phyloP scores from a whole-genome alignment of 352 stramenopile species.

The Pythium plurisporium region DNA sequence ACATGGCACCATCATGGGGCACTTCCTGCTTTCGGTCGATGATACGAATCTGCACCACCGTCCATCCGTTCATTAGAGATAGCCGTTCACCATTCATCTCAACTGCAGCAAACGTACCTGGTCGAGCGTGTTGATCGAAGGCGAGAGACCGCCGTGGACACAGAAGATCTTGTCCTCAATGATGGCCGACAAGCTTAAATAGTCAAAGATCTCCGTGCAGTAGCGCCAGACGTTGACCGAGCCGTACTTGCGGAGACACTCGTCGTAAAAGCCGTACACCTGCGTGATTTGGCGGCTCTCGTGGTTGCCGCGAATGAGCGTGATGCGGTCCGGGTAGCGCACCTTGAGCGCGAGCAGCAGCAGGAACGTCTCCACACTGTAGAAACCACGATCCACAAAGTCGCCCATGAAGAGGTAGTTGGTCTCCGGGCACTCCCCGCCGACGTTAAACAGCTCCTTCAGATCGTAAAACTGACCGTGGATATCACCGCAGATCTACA shows the following conservation, averaged over 20 bases:
- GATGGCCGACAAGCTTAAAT: conserved; percentile 93
- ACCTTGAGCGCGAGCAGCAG: conserved; percentile 94
- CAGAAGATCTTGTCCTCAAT: conserved; percentile 92
- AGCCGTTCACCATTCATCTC: no score
- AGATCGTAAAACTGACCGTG: conserved; percentile 68
- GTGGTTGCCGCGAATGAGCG: conserved; percentile 92
- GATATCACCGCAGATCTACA: conserved; percentile 87
- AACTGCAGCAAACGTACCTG: no score
- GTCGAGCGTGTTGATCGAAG: conserved; percentile 90
- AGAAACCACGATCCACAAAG: conserved; percentile 98
- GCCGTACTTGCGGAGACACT: conserved; percentile 99
- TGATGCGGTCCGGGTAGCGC: conserved; percentile 90
- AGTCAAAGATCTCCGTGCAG: conserved; percentile 93
- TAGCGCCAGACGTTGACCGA: conserved; percentile 66
- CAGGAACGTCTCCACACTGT: conserved; percentile 91
- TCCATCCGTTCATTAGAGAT: no score
- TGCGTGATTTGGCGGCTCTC: conserved; percentile 96
- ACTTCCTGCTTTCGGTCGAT: conserved; percentile 95
- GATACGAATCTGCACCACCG: conserved; percentile 87
- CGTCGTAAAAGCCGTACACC: conserved; percentile 98
- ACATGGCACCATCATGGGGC: conserved; percentile 97
- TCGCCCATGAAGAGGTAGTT: conserved; percentile 99
- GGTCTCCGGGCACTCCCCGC: conserved; percentile 84
- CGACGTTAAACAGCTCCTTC: conserved; percentile 74
- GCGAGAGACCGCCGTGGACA: conserved; percentile 85